Evolutionary conservation across 192 early-diverging fungal species (phyloP).

Genomic region (Coemansia sp.): DNA sequence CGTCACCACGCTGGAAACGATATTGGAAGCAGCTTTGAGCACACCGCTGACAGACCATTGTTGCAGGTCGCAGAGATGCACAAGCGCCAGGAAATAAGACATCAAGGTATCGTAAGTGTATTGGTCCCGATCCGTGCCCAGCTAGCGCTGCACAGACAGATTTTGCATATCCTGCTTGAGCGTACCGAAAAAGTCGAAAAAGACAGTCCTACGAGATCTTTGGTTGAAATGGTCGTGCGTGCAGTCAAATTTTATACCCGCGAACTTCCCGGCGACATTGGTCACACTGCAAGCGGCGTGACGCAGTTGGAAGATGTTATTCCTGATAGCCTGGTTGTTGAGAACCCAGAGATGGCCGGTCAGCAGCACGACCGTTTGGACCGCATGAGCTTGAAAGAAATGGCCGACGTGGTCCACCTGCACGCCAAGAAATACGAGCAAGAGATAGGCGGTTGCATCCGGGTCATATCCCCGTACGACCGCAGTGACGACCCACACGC

Average conservation of each 20-base stretch:
- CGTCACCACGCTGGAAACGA: neutral
- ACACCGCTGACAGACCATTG: neutral
- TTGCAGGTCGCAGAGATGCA: conserved; percentile 24
- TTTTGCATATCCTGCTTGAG: conserved; percentile 19
- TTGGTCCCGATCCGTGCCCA: conserved; percentile 30
- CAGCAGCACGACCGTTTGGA: conserved; percentile 7
- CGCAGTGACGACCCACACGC: conserved; percentile 5
- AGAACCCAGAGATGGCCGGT: neutral
- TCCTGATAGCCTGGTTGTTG: neutral
- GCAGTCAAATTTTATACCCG: neutral
- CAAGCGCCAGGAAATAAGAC: conserved; percentile 9
- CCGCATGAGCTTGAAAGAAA: conserved; percentile 21
- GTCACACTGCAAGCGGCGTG: neutral
- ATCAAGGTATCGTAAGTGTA: conserved; percentile 8
- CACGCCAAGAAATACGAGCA: conserved; percentile 29
- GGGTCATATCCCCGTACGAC: conserved; percentile 28
- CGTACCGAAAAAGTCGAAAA: conserved; percentile 23
- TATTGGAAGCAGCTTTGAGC: no score
- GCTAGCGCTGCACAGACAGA: conserved; percentile 18
- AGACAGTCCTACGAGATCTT: conserved; percentile 26
- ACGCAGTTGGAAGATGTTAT: neutral
- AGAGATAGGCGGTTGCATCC: conserved; percentile 22
- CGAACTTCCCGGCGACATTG: neutral
- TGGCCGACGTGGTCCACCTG: conserved; percentile 24
- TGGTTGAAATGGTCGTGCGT: conserved; percentile 27